These are phyloP conservation scores for Toxicodendron radicans DNA, from an alignment of 345 rosid species.

Conservation along the genomic window DNA sequence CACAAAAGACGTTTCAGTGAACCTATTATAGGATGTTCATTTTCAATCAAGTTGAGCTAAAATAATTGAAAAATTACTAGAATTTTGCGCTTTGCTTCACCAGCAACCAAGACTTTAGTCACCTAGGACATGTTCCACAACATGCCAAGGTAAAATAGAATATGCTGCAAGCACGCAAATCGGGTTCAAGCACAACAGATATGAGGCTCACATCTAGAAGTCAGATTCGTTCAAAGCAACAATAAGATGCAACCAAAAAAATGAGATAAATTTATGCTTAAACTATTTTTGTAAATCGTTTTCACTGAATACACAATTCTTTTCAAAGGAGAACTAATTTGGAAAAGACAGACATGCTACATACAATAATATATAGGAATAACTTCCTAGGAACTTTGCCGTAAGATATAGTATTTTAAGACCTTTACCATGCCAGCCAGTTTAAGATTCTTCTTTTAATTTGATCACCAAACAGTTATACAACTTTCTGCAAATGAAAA, in stretches of 20 bases:
- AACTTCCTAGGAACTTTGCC: neutral
- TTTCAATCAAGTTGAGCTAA: neutral
- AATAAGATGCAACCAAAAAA: slow-evolving; percentile 2
- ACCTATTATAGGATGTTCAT: neutral
- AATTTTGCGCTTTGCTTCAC: neutral
- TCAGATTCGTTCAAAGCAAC: neutral
- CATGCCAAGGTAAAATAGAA: neutral
- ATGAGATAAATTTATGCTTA: neutral
- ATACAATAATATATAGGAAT: neutral
- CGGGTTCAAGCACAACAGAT: neutral
- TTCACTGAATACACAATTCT: neutral
- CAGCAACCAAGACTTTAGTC: slow-evolving; percentile 1
- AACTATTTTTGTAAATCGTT: neutral
- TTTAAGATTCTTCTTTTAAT: neutral
- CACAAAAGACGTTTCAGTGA: neutral
- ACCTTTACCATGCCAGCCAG: neutral
- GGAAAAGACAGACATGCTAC: no score
- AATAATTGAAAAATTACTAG: neutral
- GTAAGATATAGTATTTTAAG: no score
- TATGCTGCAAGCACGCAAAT: neutral
- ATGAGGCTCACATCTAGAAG: neutral
- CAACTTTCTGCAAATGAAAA: neutral
- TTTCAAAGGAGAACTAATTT: neutral
- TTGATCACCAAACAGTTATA: neutral
- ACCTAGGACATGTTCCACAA: neutral